phyloP scores from a whole-genome alignment of 768 basidiomycete species.

The Phanerodontia chrysosporium region DNA sequence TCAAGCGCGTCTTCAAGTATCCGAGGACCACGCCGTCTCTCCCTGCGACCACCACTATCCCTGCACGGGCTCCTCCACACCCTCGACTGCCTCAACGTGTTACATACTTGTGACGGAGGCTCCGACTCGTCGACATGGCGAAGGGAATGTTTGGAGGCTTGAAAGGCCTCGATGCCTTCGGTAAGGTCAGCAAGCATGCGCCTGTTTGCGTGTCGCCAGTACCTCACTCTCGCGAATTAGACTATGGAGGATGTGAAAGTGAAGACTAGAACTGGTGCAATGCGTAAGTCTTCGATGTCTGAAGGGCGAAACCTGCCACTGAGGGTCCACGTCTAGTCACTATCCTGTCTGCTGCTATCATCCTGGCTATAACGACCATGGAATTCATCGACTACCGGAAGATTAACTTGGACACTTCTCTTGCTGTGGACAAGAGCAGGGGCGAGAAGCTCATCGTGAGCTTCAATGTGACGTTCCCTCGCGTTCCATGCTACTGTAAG shows the following conservation, averaged over 20 bases:
- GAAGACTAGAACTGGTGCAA: conserved; percentile 91
- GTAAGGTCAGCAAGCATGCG: conserved; percentile 64
- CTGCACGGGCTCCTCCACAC: not conserved
- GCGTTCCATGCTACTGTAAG: conserved; percentile 96
- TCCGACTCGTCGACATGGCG: conserved; percentile 46
- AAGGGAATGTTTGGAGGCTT: conserved; percentile 73
- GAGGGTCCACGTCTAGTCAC: conserved; percentile 59
- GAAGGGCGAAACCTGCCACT: conserved; percentile 1
- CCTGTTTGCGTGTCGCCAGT: not conserved
- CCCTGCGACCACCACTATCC: not conserved
- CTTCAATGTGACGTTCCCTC: conserved; percentile 91
- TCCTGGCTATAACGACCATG: conserved; percentile 84
- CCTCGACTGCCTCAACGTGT: conserved; percentile 11
- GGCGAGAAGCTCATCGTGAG: conserved; percentile 92
- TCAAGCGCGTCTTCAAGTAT: conserved; percentile 4
- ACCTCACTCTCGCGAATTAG: conserved; percentile 35
- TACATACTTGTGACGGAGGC: conserved; percentile 9
- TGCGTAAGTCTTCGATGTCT: conserved; percentile 42
- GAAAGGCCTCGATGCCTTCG: conserved; percentile 97
- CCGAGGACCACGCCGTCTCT: not conserved
- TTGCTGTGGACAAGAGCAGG: conserved; percentile 90
- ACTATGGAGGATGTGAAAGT: conserved; percentile 99
- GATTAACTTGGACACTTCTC: conserved; percentile 83
- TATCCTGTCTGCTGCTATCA: conserved; percentile 85
- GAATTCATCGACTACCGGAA: conserved; percentile 95